Base-by-base conservation (phyloP, 1,139 yeast genomes). In the Lodderomyces parapsilosis region DNA sequence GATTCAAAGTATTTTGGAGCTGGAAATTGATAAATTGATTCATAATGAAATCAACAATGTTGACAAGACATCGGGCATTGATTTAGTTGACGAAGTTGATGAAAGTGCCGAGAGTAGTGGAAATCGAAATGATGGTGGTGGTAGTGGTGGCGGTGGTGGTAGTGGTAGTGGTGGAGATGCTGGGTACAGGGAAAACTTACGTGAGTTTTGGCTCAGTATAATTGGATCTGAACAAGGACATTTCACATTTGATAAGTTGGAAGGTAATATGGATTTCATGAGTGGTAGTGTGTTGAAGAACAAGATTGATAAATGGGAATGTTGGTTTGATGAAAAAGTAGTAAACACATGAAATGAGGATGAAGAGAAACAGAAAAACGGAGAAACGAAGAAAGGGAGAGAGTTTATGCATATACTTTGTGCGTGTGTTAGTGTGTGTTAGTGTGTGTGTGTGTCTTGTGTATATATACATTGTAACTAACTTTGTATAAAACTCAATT, bases 301-400 rank as follows among this genome's bases (percentile, higher is more conserved):
- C 17, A 76, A 82, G 39, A 68, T 76, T 28, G 77, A 70, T 14
- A 63, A 66, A 22, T 86, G 95, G 90, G 80, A 78, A 51, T 74
- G 81, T 51, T 90, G 96, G 96, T 68, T 89, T 38, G 86, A 83
- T 51, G 93, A 83, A 58, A 73, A 77, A 50, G 85, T 81, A 11
- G 85, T 81, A 10, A 83, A 83, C 54, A 66, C 63, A 39, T 57
- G 54, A 34, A 48, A 14, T 28, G 13, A 18, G 25, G 13, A 31
- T 13, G 19, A 17, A n/a, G n/a, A n/a, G n/a, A n/a, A n/a, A n/a
- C n/a, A n/a, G n/a, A n/a, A n/a, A n/a, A n/a, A n/a, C n/a, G n/a
- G n/a, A n/a, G n/a, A n/a, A n/a, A n/a, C n/a, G n/a, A n/a, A n/a
- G 35, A 31, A 13, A 31, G 19, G 17, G 14, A 17, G 17, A 5